Conservation (phyloP, 1,284 basidiomycete genomes). For the Golubevia pallescens region DNA sequence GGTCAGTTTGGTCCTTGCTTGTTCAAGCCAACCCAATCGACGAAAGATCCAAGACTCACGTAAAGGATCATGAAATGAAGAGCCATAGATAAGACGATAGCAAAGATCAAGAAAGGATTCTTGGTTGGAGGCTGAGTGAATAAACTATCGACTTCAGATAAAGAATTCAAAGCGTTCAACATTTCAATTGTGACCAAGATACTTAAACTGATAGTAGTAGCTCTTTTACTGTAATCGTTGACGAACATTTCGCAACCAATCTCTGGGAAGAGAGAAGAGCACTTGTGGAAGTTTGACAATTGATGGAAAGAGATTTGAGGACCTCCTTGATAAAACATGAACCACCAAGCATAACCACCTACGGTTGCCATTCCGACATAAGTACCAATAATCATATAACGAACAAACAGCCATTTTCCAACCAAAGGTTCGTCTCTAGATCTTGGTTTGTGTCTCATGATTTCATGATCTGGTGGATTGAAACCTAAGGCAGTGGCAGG, state of each 20-base stretch:
- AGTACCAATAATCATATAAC: conserved; percentile 6
- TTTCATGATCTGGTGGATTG: conserved; percentile 7
- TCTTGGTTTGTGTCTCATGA: conserved; percentile 7
- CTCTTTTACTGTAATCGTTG: conserved; percentile 80
- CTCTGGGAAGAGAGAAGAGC: conserved; percentile 78
- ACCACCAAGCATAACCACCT: conserved; percentile 10
- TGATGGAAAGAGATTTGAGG: conserved; percentile 9
- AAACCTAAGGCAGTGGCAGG: conserved; percentile 9
- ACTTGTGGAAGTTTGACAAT: conserved; percentile 80
- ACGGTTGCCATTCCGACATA: conserved; percentile 12
- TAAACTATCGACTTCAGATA: conserved; percentile 96
- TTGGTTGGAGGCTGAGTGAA: conserved; percentile 87
- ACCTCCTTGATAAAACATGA: conserved; percentile 2
- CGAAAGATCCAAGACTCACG: conserved; percentile 68
- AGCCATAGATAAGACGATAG: conserved; percentile 85
- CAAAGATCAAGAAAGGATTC: conserved; percentile 87
- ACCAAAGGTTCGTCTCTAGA: conserved; percentile 6
- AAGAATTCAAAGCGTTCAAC: conserved; percentile 99
- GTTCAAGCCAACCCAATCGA: too few relatives aligned
- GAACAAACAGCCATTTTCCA: conserved; percentile 2
- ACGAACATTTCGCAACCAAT: conserved; percentile 94
- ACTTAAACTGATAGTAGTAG: conserved; percentile 92
- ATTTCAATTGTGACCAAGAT: conserved; percentile 94
- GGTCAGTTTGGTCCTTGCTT: conserved; percentile 2
- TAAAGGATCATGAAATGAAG: conserved; percentile 94